Conservation (phyloP, 2,329 filamentous ascomycete species). For the Fusarium haematococcum region DNA sequence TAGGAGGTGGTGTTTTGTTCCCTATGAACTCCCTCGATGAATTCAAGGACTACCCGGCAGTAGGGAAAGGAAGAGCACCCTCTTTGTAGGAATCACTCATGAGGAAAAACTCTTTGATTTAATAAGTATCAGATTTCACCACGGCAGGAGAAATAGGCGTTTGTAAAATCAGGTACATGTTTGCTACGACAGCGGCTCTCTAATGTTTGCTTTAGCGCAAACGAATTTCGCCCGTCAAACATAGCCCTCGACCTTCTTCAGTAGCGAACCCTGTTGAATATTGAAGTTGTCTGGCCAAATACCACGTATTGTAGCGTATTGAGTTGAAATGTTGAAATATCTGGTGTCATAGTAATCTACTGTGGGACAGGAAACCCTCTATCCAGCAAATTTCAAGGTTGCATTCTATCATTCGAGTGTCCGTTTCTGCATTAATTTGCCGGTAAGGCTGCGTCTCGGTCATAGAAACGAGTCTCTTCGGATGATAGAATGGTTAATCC, state of each 20-base stretch:
- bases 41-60: neutral
- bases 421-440: neutral
- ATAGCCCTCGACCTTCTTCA: too few species aligned
- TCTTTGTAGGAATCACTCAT: neutral
- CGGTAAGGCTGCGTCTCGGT: neutral
- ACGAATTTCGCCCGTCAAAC: too few species aligned
- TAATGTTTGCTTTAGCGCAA: too few species aligned
- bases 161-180: neutral
- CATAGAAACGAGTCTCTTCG: too few species aligned
- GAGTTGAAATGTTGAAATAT: neutral
- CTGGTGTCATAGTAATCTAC: neutral
- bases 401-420: neutral
- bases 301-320: too few species aligned
- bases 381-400: neutral
- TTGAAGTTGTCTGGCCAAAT: too few species aligned
- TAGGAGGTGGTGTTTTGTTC: neutral
- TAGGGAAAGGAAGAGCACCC: neutral
- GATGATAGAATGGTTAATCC: neutral
- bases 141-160: neutral
- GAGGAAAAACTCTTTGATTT: accelerated
- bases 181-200: neutral
- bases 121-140: neutral
- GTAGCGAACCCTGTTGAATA: too few species aligned
- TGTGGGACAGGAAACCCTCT: neutral
- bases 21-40: neutral